Base-by-base conservation (phyloP, 345 rosid genomes). In the Conringia planisiliqua region DNA sequence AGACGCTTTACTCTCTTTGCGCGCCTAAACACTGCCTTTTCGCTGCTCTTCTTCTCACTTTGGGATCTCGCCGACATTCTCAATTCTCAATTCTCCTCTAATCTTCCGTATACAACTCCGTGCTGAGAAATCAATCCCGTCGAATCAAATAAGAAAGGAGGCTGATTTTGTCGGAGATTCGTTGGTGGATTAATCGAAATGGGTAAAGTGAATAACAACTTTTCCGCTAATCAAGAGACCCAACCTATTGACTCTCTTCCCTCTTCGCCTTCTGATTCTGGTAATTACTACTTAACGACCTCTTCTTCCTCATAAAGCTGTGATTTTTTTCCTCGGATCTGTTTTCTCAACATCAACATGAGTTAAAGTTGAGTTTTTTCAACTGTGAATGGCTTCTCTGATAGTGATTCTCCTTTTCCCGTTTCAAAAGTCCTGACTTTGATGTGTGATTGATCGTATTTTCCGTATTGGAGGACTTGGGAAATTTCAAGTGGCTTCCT, bases 241-340 rank as follows among this genome's bases (percentile, higher is more conserved):
- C 86, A 83, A 35, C 82, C 80, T 20, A 71, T 83, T 55, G 77
- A 68, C 10, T 78, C 82, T 68, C 65, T 56, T 61, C 65, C 70
- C 0, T 66, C 78, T 63, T 55, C 75, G 4, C 67, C 78, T 54
- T 74, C 78, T 29, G 70, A 64, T 52, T 71, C 76, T 17, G 83
- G 83, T 80, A 79, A 68, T 22, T n/a, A 10, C 39, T 24, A 10
- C 39, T 24, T 9, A n/a, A 2, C 8, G 1, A 62, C 16, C 22
- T 35, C 70, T 46, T 30, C 47, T 54, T 40, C 63, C 0, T 52
- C 32, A 26, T 29, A 43, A 40, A 58, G 70, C 17, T 52, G 0
- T 36, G 24, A 48, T 48, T 58, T 59, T 56, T 47, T 13, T 56
- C 17, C 14, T 44, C n/a, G 50, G 50, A 55, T 62, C 40, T 54